Base-by-base conservation (phyloP, 176 grass and related monocot species). In the Juncus inflexus region DNA sequence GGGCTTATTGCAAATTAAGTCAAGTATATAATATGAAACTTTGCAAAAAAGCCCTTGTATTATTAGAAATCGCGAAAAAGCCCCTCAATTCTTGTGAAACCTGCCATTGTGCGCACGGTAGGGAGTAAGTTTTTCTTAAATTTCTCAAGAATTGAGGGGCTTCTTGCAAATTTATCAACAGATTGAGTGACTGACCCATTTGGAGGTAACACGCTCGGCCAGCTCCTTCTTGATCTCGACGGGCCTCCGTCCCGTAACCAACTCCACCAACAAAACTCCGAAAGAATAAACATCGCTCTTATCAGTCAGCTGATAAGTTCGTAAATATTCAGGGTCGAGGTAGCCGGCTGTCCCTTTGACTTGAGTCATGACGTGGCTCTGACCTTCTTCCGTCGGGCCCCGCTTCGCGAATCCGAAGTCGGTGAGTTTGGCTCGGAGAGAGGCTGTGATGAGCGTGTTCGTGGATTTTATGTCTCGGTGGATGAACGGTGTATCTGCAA, bases 401-500 rank as follows among this genome's bases (percentile, higher is more conserved):
- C 82, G 74, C 60, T 82, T 90, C 37, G 82, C 86, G 12, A 90
- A 90, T 61, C 86, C 86, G 55, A 90, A 90, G 63, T 90, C 82
- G 15, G 82, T 79, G 12, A 90, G 82, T 82, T 90, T 90, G 9
- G 86, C 86, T 52, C 86, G 83, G 7, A 15, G 66, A 0, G 58
- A 35, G 47, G 70, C 70, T 0, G 64, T 75, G 28, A 92, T 63
- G 56, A 92, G 89, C 58, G 87, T 92, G 72, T 92, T 92, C 0
- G 89, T 87, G 51, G 84, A 92, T 77, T 92, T 92, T 50, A 92
- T 84, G 54, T 92, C 89, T 72, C 89, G 81, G 43, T 92, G 89
- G 66, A 92, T 92, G 45, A 92, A 69, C 52, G 89, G 89, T n/a
- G n/a, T n/a, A n/a, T n/a, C n/a, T n/a, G n/a, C n/a, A n/a, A n/a